Base-by-base conservation (phyloP, 257 asterid species). In the Handroanthus guayacan region DNA sequence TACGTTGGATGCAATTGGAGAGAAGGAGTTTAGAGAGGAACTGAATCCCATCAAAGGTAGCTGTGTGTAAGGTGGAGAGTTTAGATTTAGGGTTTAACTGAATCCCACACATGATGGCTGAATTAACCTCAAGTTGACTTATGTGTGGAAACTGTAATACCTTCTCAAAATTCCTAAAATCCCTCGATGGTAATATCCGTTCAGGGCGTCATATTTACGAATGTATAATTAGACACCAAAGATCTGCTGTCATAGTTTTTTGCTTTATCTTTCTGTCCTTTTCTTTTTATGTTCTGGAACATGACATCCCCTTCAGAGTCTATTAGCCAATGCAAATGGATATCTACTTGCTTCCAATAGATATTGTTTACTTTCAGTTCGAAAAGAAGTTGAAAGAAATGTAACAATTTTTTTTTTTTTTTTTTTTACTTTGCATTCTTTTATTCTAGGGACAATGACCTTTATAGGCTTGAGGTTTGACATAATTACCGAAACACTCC, bases 231-330 rank as follows among this genome's bases (percentile, higher is more conserved):
- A 47, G 71, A 67, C 68, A 25, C 31, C 31, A 56, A 38, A 43
- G 18, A 44, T 48, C 63, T 67, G 68, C 60, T 25, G 9, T 44
- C 36, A 52, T 20, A 44, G 51, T 66, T 12, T 50, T 14, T 7
- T n/a, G 5, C 45, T 47, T 43, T 4, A 12, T 39, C 41, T 25
- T 34, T 41, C 8, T 41, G 8, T 41, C 8, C 7, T 41, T 4
- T 4, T 8, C 8, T 41, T 41, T 41, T 41, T 5, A 41, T 62
- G 11, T 67, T 61, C 61, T 37, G 25, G 47, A 55, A 56, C 64
- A 64, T 38, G 7, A n/a, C 44, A 16, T 67, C 54, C 82, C 37
- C 16, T 50, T 67, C 76, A n/a, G 50, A 72, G 38, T 36, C 58
- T 65, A 69, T 66, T 72, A 25, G 62, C 64, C 20, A 9, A 39